Base-by-base conservation (phyloP, 768 basidiomycete genomes). In the Lyophyllum shimeji region DNA sequence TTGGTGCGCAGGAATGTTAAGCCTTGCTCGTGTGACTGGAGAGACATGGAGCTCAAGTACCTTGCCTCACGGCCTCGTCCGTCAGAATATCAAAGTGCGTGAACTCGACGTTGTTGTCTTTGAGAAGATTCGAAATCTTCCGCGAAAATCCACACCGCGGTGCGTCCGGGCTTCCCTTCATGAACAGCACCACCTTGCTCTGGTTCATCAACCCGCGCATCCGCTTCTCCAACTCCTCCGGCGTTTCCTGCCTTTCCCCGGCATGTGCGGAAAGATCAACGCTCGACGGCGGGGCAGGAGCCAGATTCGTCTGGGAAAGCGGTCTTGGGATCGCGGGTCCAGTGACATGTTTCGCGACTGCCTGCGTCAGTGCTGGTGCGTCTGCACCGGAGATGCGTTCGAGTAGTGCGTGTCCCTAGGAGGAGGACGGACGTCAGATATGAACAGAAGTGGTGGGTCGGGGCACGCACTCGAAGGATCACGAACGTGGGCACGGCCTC, bases 131-230 rank as follows among this genome's bases (percentile, higher is more conserved):
- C 12, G 88, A 83, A 2, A 90, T 89, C 74, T 87, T 84, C 56
- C 86, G 75, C 4, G 90, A 92, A 68, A 95, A 96, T 1, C 93
- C 93, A 62, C 93, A 96, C 54, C 87, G 83, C 6, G 93, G 93
- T 1, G 73, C 75, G 29, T 86, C 80, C 0, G 93, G 92, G 49
- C 73, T 79, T 18, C 93, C 93, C 70, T 96, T 96, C 92, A 96
- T 95, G 79, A 95, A 94, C 55, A 95, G 65, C 24, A 96, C 87
- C 11, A 95, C 85, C 20, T 79, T 77, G 71, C 80, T 82, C 71
- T 91, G 83, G 58, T 79, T 81, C 94, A 98, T 96, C 55, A 99
- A 72, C 44, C 57, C 60, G 15, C 71, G 76, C 65, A 95, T 82
- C 48, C 94, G 81, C 42, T 71, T 67, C 15, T 81, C 76, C 20